These are phyloP conservation scores for Linnemannia exigua DNA, from an alignment of 192 early-diverging fungal species.

Conservation along the genomic window DNA sequence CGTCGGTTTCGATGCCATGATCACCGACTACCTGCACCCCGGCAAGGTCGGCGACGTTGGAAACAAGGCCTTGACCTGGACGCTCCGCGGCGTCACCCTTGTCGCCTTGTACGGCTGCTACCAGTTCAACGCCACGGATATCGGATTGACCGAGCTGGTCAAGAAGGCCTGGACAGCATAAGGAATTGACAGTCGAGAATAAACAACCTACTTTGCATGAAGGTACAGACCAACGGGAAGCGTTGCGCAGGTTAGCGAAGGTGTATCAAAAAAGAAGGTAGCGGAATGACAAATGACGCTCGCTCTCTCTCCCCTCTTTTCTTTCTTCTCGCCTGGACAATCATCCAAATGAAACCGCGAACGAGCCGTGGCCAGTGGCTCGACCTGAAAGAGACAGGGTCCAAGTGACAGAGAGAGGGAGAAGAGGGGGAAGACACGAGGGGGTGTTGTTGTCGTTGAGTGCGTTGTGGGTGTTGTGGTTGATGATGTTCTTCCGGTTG, in stretches of 20 bases:
- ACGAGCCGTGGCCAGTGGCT: not conserved
- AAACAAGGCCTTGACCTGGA: conserved; percentile 73
- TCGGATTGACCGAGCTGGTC: conserved; percentile 93
- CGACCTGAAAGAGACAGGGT: not conserved
- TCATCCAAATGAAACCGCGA: not conserved
- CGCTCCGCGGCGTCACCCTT: conserved; percentile 78
- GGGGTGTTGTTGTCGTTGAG: no score
- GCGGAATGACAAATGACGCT: not conserved
- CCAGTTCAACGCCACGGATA: conserved; percentile 96
- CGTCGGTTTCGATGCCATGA: conserved; percentile 82
- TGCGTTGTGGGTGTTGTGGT: no score
- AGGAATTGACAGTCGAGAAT: not conserved
- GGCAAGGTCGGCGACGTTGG: conserved; percentile 71
- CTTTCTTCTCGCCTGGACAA: no score
- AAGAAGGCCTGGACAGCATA: conserved; percentile 90
- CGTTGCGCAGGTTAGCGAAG: not conserved
- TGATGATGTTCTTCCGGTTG: no score
- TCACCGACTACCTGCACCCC: conserved; percentile 88
- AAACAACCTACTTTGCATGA: conserved; percentile 1
- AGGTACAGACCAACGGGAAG: not conserved
- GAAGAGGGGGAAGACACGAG: no score
- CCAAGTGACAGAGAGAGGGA: not conserved
- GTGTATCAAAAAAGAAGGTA: not conserved
- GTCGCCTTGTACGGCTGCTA: conserved; percentile 88
- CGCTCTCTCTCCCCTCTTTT: not conserved